Evolutionary conservation across 257 asterid species (phyloP).

Genomic region (Knoxia roxburghii): DNA sequence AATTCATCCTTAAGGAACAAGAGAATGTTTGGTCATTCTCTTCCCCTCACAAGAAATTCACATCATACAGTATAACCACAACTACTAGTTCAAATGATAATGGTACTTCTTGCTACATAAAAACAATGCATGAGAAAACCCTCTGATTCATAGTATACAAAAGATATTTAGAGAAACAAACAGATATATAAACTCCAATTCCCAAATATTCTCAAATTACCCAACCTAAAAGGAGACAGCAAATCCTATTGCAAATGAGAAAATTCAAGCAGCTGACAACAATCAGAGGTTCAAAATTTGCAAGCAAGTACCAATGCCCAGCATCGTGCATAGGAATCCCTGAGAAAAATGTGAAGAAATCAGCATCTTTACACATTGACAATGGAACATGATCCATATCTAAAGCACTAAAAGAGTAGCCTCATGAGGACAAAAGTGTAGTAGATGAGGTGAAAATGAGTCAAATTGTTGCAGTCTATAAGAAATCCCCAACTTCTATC

Average conservation of each 20-base stretch:
- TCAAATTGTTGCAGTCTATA: not conserved
- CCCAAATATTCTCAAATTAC: not conserved
- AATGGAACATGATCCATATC: too few relatives aligned
- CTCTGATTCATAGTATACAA: not conserved
- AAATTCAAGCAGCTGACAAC: not conserved
- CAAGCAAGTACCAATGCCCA: not conserved
- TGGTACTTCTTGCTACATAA: too few relatives aligned
- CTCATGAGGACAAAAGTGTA: too few relatives aligned
- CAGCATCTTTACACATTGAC: too few relatives aligned
- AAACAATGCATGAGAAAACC: too few relatives aligned
- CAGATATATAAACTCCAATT: not conserved
- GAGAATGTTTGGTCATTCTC: too few relatives aligned
- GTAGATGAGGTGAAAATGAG: not conserved
- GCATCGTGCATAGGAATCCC: not conserved
- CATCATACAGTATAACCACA: too few relatives aligned
- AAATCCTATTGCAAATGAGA: not conserved
- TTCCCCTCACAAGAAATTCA: too few relatives aligned
- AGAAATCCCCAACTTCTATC: not conserved
- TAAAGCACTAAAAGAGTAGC: not conserved
- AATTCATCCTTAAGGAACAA: too few relatives aligned
- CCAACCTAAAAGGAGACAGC: not conserved
- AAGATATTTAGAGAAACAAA: not conserved
- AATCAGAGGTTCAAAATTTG: not conserved
- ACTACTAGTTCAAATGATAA: too few relatives aligned
- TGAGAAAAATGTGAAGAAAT: not conserved